Evolutionary conservation across 2,329 filamentous ascomycete species (phyloP).

Genomic region (Madurella mycetomatis): DNA sequence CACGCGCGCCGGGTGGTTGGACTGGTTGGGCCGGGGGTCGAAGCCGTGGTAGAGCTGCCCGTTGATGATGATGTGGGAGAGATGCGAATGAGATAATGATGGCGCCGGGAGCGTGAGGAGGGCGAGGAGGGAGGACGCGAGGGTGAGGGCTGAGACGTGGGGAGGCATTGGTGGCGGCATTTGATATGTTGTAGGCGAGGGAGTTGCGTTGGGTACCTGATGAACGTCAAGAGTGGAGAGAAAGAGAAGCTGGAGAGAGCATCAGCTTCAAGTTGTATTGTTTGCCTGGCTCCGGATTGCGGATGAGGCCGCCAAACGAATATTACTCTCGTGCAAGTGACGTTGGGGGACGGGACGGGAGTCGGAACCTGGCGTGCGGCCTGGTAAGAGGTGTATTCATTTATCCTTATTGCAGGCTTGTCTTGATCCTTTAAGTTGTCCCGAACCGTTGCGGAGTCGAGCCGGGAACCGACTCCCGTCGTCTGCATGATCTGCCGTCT

Average conservation of each 20-base stretch:
- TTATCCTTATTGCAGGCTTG: slow-evolving; percentile 11
- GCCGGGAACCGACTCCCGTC: background rate
- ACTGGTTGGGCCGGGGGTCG: slow-evolving; percentile 25
- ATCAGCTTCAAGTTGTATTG: too few species aligned
- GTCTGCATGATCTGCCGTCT: background rate
- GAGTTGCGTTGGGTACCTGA: background rate
- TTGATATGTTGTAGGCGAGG: background rate
- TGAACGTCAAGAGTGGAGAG: background rate
- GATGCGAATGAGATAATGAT: slow-evolving; percentile 29
- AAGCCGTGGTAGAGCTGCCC: slow-evolving; percentile 44
- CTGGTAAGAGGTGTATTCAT: background rate
- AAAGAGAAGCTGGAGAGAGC: background rate
- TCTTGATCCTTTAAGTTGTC: background rate
- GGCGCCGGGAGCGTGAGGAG: slow-evolving; percentile 4
- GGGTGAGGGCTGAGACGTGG: slow-evolving; percentile 7
- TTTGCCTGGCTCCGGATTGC: background rate
- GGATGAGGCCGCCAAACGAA: background rate
- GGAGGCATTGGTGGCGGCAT: slow-evolving; percentile 4
- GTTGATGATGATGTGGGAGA: slow-evolving; percentile 38
- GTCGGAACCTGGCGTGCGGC: background rate
- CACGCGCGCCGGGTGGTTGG: slow-evolving; percentile 31
- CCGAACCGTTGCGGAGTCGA: background rate
- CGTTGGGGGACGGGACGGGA: background rate
- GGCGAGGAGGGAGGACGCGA: slow-evolving; percentile 8
- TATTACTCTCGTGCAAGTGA: background rate